Percentiles rank a stretch among this genome's conserved stretches.
Evolutionary conservation across 225 moss, liverwort and hornwort genomes (phyloP).

Genomic region (Physcomitrium patens): DNA sequence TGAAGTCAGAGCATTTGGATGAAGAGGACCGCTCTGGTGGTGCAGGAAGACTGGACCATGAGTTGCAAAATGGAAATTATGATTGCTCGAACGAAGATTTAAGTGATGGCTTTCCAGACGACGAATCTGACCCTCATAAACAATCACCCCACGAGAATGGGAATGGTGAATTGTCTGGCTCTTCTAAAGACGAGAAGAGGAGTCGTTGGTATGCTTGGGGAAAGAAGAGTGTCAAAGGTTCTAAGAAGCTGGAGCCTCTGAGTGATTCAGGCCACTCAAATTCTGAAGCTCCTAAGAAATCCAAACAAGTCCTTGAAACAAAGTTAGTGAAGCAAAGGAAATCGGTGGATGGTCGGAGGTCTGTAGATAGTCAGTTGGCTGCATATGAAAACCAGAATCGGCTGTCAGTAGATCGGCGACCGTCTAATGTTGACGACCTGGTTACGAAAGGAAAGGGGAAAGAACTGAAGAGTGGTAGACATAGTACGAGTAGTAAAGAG

Average conservation of each 20-base stretch:
- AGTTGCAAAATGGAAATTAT: constrained; percentile 62
- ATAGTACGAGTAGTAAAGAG: constrained; percentile 49
- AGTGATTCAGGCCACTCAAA: constrained; percentile 71
- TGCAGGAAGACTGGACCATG: constrained; percentile 59
- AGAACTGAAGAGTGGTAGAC: constrained; percentile 56
- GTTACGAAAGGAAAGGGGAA: constrained; percentile 78
- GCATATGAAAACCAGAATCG: constrained; percentile 58
- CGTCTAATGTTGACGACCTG: constrained; percentile 79
- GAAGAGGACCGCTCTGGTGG: constrained; percentile 58
- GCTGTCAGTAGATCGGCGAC: constrained; percentile 65
- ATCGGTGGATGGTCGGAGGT: constrained; percentile 81
- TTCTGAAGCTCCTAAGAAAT: constrained; percentile 51
- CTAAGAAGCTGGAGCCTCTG: constrained; percentile 45
- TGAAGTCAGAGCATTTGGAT: constrained; percentile 77
- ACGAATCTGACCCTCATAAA: constrained; percentile 52
- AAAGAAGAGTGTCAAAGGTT: constrained; percentile 70
- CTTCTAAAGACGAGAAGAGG: constrained; percentile 76
- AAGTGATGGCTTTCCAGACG: constrained; percentile 33
- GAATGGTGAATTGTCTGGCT: constrained; percentile 38
- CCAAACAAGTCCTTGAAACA: constrained; percentile 35
- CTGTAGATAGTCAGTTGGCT: constrained; percentile 75
- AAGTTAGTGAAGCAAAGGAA: constrained; percentile 58
- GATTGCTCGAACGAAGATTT: constrained; percentile 64
- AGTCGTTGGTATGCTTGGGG: constrained; percentile 96
- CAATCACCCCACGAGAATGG: constrained; percentile 55